Base-by-base conservation (phyloP, 2,329 filamentous ascomycete species). In the Calonectria multiphialidica region DNA sequence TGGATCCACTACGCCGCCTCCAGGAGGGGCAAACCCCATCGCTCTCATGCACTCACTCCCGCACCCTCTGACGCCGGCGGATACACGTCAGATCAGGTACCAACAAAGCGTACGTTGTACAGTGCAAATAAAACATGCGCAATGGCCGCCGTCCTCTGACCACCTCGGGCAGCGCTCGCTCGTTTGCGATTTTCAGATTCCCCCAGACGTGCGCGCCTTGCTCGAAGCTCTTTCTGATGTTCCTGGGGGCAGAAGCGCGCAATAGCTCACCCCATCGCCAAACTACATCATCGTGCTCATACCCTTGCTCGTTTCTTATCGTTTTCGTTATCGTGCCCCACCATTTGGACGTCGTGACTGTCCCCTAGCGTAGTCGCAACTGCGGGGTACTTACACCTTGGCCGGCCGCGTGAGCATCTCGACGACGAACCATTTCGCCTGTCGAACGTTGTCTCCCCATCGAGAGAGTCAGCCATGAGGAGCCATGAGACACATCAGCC, bases 1-100 rank as follows among this genome's bases (percentile, higher is more conserved):
- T 37, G 53, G 66, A 33, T 62, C 66, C 66, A 68, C 55, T 45
- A 61, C 42, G 18, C 44, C 57, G 28, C 28, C 28, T 30, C 28
- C 28, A 28, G 47, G 67, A 64, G 67, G 67, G 67, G 59, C 40
- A 47, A 68, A 50, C 55, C 70, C 62, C 55, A 68, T 70, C 45
- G 30, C 30, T 21, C 30, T 37, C 69, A 64, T 68, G 71, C 64
- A 77, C 49, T 57, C 47, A 55, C 62, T 63, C 66, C 44, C 44
- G 45, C 55, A 67, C 53, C 25, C 45, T 40, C 66, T 44, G 70
- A 45, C 68, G 64, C 61, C 55, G 53, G 16, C 42, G 35, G 49
- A 66, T 77, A 74, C 75, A 76, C 70, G 72, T 72, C 66, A 77
- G 76, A 70, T 76, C 63, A 71, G 63, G 53, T 68, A 66, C 53